Conservation (phyloP, 2,329 filamentous ascomycete species). For the Phaeophleospora eucalypticola region DNA sequence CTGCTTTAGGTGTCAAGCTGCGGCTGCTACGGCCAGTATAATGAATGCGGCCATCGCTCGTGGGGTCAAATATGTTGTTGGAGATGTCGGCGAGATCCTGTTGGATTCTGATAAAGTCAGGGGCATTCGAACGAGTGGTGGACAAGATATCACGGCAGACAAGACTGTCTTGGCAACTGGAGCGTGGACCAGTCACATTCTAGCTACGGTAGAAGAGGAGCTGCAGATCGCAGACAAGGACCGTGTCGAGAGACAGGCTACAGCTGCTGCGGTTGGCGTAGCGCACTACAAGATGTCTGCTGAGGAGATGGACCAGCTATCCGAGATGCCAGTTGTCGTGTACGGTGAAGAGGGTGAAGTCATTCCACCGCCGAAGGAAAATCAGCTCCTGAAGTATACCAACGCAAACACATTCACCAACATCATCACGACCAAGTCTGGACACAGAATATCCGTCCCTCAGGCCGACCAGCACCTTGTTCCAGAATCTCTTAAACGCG, state of each 20-base stretch:
- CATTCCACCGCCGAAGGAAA: constrained; percentile 48
- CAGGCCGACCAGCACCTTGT: constrained; percentile 23
- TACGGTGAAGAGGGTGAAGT: constrained; percentile 46
- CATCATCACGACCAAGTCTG: constrained; percentile 44
- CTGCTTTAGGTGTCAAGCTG: constrained; percentile 52
- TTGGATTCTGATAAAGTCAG: constrained; percentile 27
- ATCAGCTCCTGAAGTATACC: constrained; percentile 56
- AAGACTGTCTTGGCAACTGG: constrained; percentile 55
- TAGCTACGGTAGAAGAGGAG: constrained; percentile 48
- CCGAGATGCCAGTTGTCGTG: constrained; percentile 51
- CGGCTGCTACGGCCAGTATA: constrained; percentile 43
- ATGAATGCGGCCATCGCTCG: constrained; percentile 41
- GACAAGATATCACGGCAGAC: constrained; percentile 47
- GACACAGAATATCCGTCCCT: constrained; percentile 52
- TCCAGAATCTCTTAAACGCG: constrained; percentile 12
- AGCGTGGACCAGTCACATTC: constrained; percentile 53
- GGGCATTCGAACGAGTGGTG: constrained; percentile 50
- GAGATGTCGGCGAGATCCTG: constrained; percentile 44
- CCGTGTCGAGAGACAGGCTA: constrained; percentile 50
- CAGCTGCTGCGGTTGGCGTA: constrained; percentile 57
- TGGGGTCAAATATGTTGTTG: constrained; percentile 45
- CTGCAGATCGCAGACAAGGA: constrained; percentile 42
- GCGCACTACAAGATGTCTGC: constrained; percentile 54
- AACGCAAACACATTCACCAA: constrained; percentile 55
- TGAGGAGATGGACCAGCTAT: constrained; percentile 47